Conservation (phyloP, 1,284 basidiomycete species). For the Puccinia polysora region DNA sequence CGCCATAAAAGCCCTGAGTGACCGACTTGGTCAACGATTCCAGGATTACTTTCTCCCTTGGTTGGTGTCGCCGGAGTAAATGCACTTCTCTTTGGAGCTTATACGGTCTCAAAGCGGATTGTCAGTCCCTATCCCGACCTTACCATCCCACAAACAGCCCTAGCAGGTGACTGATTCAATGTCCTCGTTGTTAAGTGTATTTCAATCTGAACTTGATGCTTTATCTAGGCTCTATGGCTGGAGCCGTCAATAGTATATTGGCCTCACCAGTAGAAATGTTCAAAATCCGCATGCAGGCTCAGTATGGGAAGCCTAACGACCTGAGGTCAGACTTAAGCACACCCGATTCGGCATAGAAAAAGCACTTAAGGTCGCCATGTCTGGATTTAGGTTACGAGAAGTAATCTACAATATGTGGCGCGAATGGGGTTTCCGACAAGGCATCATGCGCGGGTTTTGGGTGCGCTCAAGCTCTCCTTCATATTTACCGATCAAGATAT, state of each 20-base stretch:
- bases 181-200: background rate
- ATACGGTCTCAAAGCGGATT: slow-evolving; percentile 71
- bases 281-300: slow-evolving; percentile 91
- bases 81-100: slow-evolving; percentile 86
- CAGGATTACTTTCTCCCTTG: slow-evolving; percentile 84
- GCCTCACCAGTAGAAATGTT: slow-evolving; percentile 69
- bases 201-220: background rate
- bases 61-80: slow-evolving; percentile 95
- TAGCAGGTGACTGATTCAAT: slow-evolving; percentile 62
- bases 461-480: slow-evolving; percentile 55
- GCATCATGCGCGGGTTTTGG: slow-evolving; percentile 96
- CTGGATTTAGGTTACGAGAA: slow-evolving; percentile 47
- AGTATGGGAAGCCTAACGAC: slow-evolving; percentile 61
- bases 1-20: too few relatives aligned
- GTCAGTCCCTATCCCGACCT: slow-evolving; percentile 82
- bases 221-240: slow-evolving; percentile 65
- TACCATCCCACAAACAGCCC: slow-evolving; percentile 70
- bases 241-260: slow-evolving; percentile 77
- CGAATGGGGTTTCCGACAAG: slow-evolving; percentile 74
- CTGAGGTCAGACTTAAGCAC: slow-evolving; percentile 8
- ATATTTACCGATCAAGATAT: slow-evolving; percentile 6
- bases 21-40: background rate
- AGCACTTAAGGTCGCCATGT: background rate
- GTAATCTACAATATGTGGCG: slow-evolving; percentile 76
- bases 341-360: background rate